Percentiles rank a stretch among this genome's conserved stretches.
Conservation (phyloP, 345 rosid species). For the Camelina laxa region DNA sequence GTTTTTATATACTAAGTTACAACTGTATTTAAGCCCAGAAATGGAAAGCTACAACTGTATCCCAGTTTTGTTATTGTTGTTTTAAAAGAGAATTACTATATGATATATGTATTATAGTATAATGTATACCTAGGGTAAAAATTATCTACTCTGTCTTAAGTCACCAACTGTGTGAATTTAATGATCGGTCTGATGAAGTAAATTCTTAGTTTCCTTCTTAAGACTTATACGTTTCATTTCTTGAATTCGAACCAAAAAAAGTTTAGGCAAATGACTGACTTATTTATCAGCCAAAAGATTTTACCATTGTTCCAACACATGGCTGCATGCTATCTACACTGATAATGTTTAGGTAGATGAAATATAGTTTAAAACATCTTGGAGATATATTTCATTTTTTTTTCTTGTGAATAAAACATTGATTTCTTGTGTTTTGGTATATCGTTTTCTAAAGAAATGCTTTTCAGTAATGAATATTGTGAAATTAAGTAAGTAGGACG, state of each 20-base stretch:
- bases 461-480: neutral
- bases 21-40: neutral
- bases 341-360: neutral
- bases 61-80: neutral
- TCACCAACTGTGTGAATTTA: too few relatives aligned
- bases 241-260: neutral
- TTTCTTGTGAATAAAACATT: neutral
- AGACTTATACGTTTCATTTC: too few relatives aligned
- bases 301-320: too few relatives aligned
- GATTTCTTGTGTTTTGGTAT: neutral
- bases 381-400: neutral
- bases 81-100: too few relatives aligned
- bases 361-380: neutral
- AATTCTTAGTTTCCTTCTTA: neutral
- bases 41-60: slow-evolving; percentile 15
- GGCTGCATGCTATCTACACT: neutral
- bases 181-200: neutral
- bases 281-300: neutral
- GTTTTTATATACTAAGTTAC: neutral
- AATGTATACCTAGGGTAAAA: neutral
- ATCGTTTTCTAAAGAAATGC: neutral
- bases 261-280: neutral
- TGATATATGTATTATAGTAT: too few relatives aligned
- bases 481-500: neutral
- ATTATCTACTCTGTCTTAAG: neutral